Evolutionary conservation across 192 early-diverging fungal species (phyloP).

Genomic region (Phycomyces nitens): DNA sequence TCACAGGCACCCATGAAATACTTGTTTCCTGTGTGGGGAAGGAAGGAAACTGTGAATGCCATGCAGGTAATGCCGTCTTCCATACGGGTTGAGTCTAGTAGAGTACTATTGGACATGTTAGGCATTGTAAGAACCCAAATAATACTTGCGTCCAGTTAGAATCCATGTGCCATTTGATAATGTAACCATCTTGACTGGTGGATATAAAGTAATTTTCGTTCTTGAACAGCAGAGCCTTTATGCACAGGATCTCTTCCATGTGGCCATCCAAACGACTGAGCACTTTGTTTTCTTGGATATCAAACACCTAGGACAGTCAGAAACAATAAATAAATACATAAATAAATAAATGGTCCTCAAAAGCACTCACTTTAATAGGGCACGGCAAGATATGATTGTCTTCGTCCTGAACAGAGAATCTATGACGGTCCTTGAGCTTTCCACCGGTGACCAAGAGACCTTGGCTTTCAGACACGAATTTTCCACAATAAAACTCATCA

Average conservation of each 20-base stretch:
- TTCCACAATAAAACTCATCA: constrained; percentile 88
- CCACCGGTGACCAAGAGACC: constrained; percentile 73
- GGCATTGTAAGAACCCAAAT: background rate
- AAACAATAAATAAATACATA: no score
- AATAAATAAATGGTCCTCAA: no score
- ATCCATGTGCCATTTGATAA: constrained; percentile 85
- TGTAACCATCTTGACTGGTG: constrained; percentile 94
- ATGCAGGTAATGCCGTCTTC: constrained; percentile 91
- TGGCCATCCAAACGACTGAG: constrained; percentile 76
- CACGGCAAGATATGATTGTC: constrained; percentile 95
- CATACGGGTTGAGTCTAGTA: constrained; percentile 65
- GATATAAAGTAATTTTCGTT: constrained; percentile 82
- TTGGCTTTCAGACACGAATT: constrained; percentile 49
- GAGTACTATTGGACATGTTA: constrained; percentile 34
- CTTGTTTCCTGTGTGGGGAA: constrained; percentile 91
- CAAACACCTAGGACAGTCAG: constrained; percentile 58
- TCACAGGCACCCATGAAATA: constrained; percentile 91
- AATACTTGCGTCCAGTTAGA: constrained; percentile 69
- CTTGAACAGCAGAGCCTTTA: constrained; percentile 73
- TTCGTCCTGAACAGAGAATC: constrained; percentile 86
- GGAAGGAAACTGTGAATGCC: constrained; percentile 92
- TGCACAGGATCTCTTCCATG: constrained; percentile 84
- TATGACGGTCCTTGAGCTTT: constrained; percentile 85
- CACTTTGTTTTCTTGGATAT: constrained; percentile 72
- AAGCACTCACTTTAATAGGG: constrained; percentile 78